These are phyloP conservation scores for Diatrype stigma DNA, from an alignment of 2,329 filamentous ascomycete species.

Conservation along the genomic window DNA sequence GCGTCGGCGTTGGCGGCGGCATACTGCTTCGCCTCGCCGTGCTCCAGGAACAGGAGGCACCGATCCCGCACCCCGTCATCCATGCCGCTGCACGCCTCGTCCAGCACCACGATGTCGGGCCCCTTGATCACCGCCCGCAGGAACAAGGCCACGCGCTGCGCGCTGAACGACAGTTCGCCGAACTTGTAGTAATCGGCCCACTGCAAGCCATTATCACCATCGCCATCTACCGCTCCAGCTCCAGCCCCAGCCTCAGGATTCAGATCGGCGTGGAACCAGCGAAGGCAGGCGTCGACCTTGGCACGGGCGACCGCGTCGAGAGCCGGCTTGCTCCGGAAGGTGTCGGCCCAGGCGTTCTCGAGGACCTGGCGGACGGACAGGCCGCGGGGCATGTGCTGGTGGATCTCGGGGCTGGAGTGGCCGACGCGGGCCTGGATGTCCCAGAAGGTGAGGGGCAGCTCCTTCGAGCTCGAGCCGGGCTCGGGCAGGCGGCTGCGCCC, in stretches of 20 bases:
- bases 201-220: conserved; percentile 27
- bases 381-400: conserved; percentile 81
- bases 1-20: conserved; percentile 29
- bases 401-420: conserved; percentile 90
- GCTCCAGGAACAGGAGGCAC: conserved; percentile 74
- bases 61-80: conserved; percentile 78
- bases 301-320: conserved; percentile 53
- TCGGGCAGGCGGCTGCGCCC: conserved; percentile 75
- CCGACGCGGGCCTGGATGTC: conserved; percentile 87
- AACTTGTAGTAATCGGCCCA: conserved; percentile 70
- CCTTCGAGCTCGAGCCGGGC: conserved; percentile 51
- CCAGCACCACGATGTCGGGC: conserved; percentile 77
- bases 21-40: conserved; percentile 51
- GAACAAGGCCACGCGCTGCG: conserved; percentile 82
- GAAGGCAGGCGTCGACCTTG: conserved; percentile 65
- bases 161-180: conserved; percentile 71
- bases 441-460: conserved; percentile 78
- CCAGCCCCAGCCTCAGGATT: conserved; percentile 44
- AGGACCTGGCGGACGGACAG: conserved; percentile 70
- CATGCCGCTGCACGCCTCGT: conserved; percentile 87
- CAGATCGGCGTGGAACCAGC: conserved; percentile 77
- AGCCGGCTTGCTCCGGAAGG: conserved; percentile 68
- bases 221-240: conserved; percentile 9
- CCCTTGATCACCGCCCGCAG: conserved; percentile 76
- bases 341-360: conserved; percentile 87